A percentile compares a stretch with the other conserved stretches of the same genome.
Conservation (phyloP, 2,329 filamentous ascomycete species). For the Sporothrix dimorphospora region DNA sequence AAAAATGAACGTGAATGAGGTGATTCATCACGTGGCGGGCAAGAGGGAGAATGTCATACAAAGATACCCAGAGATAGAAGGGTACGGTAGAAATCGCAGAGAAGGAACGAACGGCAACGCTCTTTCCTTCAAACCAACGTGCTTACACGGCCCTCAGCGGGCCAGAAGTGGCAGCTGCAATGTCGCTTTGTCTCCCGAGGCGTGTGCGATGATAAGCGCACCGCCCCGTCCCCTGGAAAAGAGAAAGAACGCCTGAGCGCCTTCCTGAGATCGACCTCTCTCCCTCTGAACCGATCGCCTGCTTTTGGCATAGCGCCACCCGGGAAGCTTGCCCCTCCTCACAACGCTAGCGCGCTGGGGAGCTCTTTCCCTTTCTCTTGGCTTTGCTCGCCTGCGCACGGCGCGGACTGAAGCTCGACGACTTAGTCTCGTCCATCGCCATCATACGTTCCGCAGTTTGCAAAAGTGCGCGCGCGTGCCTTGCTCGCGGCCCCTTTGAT, state of each 20-base stretch:
- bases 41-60: neutral
- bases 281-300: constrained; percentile 25
- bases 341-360: neutral
- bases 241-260: neutral
- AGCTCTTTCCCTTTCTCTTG: constrained; percentile 3
- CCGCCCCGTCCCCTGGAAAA: neutral
- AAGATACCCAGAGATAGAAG: neutral
- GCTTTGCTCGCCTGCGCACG: neutral
- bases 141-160: neutral
- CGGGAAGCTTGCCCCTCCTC: constrained; percentile 22
- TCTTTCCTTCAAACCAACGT: neutral
- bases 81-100: neutral
- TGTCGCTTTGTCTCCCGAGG: neutral
- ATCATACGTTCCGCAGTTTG: constrained; percentile 24
- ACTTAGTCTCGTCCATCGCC: too few species aligned
- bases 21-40: constrained; percentile 6
- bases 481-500: neutral
- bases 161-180: neutral
- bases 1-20: neutral
- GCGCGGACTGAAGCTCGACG: neutral
- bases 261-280: constrained; percentile 17
- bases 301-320: constrained; percentile 21
- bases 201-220: neutral
- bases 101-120: neutral
- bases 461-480: neutral